phyloP scores from a whole-genome alignment of 2,329 filamentous ascomycete species.

The Cadophora malorum region DNA sequence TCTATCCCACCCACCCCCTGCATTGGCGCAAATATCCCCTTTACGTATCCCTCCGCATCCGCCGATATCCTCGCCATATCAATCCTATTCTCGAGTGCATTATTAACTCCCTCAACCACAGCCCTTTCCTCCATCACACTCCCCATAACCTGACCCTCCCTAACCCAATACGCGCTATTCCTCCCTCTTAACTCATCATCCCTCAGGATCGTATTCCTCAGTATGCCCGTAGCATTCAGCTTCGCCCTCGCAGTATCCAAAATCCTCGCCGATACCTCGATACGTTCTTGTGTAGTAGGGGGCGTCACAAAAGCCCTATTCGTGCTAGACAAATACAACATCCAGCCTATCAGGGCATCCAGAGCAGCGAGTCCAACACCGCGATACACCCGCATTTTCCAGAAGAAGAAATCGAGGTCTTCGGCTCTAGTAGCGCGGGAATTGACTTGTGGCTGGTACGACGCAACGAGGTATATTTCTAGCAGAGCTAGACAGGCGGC shows the following conservation, averaged over 20 bases:
- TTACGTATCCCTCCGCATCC: conserved; percentile 69
- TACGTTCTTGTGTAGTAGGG: conserved; percentile 66
- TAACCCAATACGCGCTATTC: conserved; percentile 78
- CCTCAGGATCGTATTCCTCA: conserved; percentile 80
- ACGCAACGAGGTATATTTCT: conserved; percentile 70
- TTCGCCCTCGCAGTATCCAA: conserved; percentile 69
- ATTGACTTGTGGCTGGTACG: conserved; percentile 71
- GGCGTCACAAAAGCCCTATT: conserved; percentile 76
- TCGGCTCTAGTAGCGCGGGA: conserved; percentile 63
- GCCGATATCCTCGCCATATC: conserved; percentile 65
- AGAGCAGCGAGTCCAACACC: conserved; percentile 67
- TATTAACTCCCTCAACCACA: conserved; percentile 73
- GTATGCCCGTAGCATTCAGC: conserved; percentile 73
- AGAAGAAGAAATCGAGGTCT: conserved; percentile 75
- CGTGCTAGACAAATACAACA: conserved; percentile 80
- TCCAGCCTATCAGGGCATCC: conserved; percentile 66
- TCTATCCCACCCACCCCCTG: conserved; percentile 15
- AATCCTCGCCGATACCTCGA: conserved; percentile 63
- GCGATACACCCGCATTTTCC: conserved; percentile 69
- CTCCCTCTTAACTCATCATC: conserved; percentile 73
- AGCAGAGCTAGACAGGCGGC: conserved; percentile 62
- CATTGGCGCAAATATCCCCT: conserved; percentile 48
- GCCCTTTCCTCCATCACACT: conserved; percentile 81
- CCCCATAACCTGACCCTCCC: conserved; percentile 74
- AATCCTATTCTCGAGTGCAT: conserved; percentile 68